phyloP scores from a whole-genome alignment of 495 filamentous ascomycete species.

The Clohesyomyces aquaticus region DNA sequence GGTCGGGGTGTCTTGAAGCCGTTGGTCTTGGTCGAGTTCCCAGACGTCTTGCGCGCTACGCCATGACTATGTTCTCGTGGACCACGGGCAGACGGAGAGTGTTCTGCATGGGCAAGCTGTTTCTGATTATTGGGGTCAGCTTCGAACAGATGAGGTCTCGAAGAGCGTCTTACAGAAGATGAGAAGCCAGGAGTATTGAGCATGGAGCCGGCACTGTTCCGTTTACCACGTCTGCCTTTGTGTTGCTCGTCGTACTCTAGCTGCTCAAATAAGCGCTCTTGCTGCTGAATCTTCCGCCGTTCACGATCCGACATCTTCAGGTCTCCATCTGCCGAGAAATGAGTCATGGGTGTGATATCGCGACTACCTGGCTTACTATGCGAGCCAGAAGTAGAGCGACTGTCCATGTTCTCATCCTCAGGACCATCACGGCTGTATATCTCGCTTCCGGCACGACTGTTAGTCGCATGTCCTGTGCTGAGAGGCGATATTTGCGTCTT shows the following conservation, averaged over 20 bases:
- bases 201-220: constrained; percentile 60
- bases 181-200: constrained; percentile 47
- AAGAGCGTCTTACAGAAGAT: constrained; percentile 39
- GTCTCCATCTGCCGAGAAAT: constrained; percentile 59
- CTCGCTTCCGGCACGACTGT: constrained; percentile 81
- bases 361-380: constrained; percentile 73
- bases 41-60: constrained; percentile 33
- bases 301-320: constrained; percentile 81
- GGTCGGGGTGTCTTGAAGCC: constrained; percentile 13
- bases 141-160: constrained; percentile 7
- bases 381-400: constrained; percentile 72
- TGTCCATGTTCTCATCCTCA: constrained; percentile 62
- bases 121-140: constrained; percentile 37
- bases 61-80: constrained; percentile 27
- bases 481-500: constrained; percentile 69
- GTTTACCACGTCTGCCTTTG: constrained; percentile 63
- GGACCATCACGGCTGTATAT: constrained; percentile 46
- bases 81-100: constrained; percentile 27
- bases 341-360: constrained; percentile 72
- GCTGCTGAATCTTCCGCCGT: constrained; percentile 80
- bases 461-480: constrained; percentile 69
- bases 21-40: constrained; percentile 24
- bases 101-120: constrained; percentile 43
- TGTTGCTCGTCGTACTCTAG: constrained; percentile 63
- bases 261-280: constrained; percentile 74